Percentiles rank a stretch among this genome's conserved stretches.
phyloP scores from a whole-genome alignment of 192 early-diverging fungal species.

The Thoreauomyces humboldtii region DNA sequence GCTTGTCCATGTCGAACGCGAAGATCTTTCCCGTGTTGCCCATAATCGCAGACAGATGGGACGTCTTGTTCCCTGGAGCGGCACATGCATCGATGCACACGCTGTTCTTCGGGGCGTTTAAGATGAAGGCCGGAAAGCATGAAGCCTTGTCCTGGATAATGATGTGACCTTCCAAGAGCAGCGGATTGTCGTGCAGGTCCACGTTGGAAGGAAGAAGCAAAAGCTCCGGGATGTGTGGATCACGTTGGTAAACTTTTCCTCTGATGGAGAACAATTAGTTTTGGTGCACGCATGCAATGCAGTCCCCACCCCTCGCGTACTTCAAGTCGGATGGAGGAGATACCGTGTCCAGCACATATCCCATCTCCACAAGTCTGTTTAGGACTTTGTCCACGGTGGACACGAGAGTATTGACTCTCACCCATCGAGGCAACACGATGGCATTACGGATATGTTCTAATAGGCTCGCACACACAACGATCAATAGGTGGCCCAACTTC shows the following conservation, averaged over 20 bases:
- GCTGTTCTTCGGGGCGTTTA: constrained; percentile 53
- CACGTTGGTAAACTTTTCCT: constrained; percentile 43
- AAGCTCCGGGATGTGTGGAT: constrained; percentile 77
- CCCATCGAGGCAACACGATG: constrained; percentile 77
- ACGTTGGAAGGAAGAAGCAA: constrained; percentile 82
- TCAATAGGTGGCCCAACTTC: too few relatives aligned
- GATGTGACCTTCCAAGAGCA: constrained; percentile 72
- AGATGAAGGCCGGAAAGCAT: constrained; percentile 88
- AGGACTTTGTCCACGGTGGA: constrained; percentile 70
- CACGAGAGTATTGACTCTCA: constrained; percentile 82
- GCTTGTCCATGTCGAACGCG: constrained; percentile 86
- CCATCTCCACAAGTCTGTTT: constrained; percentile 53
- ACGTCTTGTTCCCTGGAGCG: constrained; percentile 95
- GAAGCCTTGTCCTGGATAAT: constrained; percentile 96
- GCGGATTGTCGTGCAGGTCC: constrained; percentile 82
- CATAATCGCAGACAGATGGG: constrained; percentile 88
- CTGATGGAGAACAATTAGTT: too few relatives aligned
- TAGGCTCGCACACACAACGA: too few relatives aligned
- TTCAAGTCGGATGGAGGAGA: constrained; percentile 10
- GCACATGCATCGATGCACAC: constrained; percentile 93
- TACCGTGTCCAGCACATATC: constrained; percentile 46
- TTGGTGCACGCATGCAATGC: too few relatives aligned
- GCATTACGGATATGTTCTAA: constrained; percentile 18
- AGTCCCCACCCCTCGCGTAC: neutral
- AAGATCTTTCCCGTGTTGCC: constrained; percentile 79